phyloP scores from a whole-genome alignment of 2,329 filamentous ascomycete genomes.

The Hypoxylon sp. region DNA sequence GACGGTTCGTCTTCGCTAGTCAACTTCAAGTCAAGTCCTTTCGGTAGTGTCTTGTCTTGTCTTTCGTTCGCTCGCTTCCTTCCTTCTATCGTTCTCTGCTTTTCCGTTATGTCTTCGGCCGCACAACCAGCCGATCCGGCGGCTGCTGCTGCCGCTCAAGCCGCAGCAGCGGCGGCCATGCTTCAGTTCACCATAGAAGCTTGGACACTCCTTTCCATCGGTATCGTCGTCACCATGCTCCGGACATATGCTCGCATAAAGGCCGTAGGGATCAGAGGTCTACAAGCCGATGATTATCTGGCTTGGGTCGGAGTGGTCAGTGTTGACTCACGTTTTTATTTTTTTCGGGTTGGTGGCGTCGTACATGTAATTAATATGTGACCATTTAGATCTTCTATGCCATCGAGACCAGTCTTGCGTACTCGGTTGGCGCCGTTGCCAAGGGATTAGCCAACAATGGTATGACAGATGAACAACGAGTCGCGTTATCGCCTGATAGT shows the following conservation, averaged over 20 bases:
- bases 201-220: conserved; percentile 56
- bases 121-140: conserved; percentile 41
- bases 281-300: conserved; percentile 57
- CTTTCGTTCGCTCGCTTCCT: conserved; percentile 24
- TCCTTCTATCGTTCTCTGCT: conserved; percentile 23
- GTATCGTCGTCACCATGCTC: conserved; percentile 54
- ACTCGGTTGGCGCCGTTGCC: conserved; percentile 63
- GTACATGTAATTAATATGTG: conserved; percentile 20
- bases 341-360: not conserved
- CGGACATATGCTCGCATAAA: conserved; percentile 56
- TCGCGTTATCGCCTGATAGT: conserved; percentile 58
- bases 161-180: conserved; percentile 47
- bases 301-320: conserved; percentile 56
- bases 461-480: conserved; percentile 66
- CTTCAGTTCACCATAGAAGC: conserved; percentile 54
- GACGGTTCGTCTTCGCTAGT: conserved; percentile 34
- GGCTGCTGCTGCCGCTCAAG: conserved; percentile 45
- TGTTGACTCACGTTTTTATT: conserved; percentile 8
- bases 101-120: conserved; percentile 37
- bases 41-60: conserved; percentile 24
- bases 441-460: conserved; percentile 68
- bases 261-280: conserved; percentile 52
- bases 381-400: conserved; percentile 63
- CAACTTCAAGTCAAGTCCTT: conserved; percentile 38
- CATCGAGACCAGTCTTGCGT: conserved; percentile 63